Percentiles rank a stretch among this genome's conserved stretches.
Conservation (phyloP, 441 rosid species). For the Brassica balearica region DNA sequence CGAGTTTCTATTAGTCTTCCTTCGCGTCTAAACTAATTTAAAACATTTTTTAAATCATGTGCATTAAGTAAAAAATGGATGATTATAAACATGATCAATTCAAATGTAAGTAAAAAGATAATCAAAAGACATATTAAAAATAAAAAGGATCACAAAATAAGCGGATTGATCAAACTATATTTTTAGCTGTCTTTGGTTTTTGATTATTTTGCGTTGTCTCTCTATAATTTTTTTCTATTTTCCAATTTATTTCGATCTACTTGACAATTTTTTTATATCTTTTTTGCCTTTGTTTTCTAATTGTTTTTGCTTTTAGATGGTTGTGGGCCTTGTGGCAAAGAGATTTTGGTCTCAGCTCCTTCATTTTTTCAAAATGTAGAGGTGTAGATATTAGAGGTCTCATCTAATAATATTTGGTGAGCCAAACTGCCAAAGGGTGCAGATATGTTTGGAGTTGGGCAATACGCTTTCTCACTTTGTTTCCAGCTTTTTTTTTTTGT, state of each 20-base stretch:
- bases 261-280: background rate
- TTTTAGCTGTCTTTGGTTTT: background rate
- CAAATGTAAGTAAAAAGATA: background rate
- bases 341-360: background rate
- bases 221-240: background rate
- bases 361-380: background rate
- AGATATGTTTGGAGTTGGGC: background rate
- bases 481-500: no score
- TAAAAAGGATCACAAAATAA: background rate
- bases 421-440: background rate
- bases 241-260: background rate
- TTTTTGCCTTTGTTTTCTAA: background rate
- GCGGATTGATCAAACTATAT: background rate
- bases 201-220: background rate
- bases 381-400: background rate
- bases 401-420: background rate
- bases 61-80: background rate
- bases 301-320: background rate
- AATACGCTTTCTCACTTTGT: background rate
- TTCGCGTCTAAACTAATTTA: conserved; percentile 25
- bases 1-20: background rate
- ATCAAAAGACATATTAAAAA: background rate
- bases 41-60: background rate
- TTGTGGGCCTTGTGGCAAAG: background rate
- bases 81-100: background rate